Conservation (phyloP, 148 eudicot species). For the Chenopodium quinoa region DNA sequence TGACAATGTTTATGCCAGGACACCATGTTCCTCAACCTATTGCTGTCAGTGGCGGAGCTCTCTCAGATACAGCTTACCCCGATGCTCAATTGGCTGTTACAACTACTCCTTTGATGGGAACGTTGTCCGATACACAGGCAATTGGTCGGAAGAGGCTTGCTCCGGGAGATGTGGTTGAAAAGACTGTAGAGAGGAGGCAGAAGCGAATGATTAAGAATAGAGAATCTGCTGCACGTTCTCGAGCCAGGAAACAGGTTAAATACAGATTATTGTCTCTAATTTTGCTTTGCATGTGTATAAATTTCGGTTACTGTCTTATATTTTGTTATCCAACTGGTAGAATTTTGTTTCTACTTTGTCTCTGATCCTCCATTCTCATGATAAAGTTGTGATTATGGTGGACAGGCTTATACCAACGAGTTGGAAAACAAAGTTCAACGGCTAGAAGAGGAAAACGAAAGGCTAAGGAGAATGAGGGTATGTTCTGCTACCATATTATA, state of each 20-base stretch:
- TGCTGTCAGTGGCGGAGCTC: conserved; percentile 44
- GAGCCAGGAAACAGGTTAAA: conserved; percentile 91
- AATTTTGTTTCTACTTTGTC: neutral
- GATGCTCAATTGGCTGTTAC: conserved; percentile 64
- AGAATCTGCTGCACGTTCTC: conserved; percentile 96
- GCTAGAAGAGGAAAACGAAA: conserved; percentile 90
- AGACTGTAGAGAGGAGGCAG: conserved; percentile 91
- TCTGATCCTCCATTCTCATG: neutral
- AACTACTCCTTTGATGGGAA: conserved; percentile 61
- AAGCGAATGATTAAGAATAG: conserved; percentile 96
- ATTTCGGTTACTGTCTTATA: neutral
- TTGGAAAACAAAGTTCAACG: conserved; percentile 87
- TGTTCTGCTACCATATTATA: neutral
- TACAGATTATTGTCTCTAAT: neutral
- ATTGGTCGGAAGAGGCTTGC: conserved; percentile 73
- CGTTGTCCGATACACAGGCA: conserved; percentile 69
- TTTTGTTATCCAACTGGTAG: neutral
- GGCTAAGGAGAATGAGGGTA: conserved; percentile 77
- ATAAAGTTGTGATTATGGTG: conserved; percentile 18
- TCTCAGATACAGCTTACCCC: conserved; percentile 48
- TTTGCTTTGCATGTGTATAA: neutral
- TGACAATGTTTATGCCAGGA: conserved; percentile 62
- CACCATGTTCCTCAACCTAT: conserved; percentile 50
- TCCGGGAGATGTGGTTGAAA: conserved; percentile 70
- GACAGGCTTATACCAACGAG: conserved; percentile 93